Conservation (phyloP, 2,329 filamentous ascomycete species). For the Verticillium zaregamsianum region DNA sequence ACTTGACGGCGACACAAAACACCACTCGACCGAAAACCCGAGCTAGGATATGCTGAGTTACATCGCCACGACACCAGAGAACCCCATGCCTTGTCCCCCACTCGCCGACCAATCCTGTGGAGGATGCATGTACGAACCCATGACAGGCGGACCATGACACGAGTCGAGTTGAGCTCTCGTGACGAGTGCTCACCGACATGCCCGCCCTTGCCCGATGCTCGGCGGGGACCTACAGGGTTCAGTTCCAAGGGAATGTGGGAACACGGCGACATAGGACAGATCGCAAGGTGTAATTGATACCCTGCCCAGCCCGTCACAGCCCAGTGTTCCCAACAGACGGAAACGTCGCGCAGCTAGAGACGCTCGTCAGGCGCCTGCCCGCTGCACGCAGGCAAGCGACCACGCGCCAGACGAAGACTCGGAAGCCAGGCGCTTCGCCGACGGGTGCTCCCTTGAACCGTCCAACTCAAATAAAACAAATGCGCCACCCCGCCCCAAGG, state of each 20-base stretch:
- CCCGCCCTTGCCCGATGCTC: neutral
- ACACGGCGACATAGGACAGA: neutral
- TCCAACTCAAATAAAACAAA: neutral
- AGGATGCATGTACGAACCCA: neutral
- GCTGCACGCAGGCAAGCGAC: neutral
- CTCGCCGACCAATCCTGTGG: neutral
- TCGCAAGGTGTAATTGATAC: neutral
- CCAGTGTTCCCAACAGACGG: neutral
- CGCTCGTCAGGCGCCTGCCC: neutral
- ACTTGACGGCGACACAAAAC: neutral
- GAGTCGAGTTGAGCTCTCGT: neutral
- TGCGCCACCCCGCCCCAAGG: too few relatives aligned
- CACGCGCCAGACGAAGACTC: neutral
- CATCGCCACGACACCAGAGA: neutral
- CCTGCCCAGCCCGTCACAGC: too few relatives aligned
- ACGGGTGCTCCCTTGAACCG: neutral
- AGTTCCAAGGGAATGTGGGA: neutral
- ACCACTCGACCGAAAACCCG: neutral
- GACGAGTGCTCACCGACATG: neutral
- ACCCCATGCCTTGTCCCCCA: neutral
- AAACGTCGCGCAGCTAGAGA: neutral
- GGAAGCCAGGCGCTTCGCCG: neutral
- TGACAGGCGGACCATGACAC: neutral
- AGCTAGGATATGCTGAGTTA: neutral
- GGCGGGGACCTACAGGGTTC: neutral